Base-by-base conservation (phyloP, 2,329 filamentous ascomycete genomes). In the Geosmithia flava region DNA sequence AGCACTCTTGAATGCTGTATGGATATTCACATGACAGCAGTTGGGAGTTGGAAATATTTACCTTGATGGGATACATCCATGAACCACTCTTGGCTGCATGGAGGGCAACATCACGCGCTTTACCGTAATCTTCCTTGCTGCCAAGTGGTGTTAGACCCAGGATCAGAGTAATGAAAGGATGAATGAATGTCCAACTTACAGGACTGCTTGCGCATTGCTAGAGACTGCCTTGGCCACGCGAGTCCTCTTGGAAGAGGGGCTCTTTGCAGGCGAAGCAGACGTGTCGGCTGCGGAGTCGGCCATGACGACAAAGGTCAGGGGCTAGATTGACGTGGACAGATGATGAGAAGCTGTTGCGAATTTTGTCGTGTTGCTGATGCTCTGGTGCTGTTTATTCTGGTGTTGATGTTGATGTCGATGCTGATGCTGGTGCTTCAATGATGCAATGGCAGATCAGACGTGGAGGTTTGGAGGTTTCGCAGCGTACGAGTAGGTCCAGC, bases 31-130 rank as follows among this genome's bases (percentile, higher is more conserved):
- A n/a, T n/a, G n/a, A n/a, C n/a, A n/a, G n/a, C n/a, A n/a, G n/a
- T 17, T 15, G 19, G 17, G 20, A 17, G 29, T 30, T 30, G 33
- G 33, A 30, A 16, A 16, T 45, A 29, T 8, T 13, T 60, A 76
- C 74, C 70, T 76, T 89, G 65, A 96, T 74, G 23, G 91, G 91
- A 65, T 95, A 96, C 53, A 94, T 65, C 61, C 93, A 95, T 20
- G 89, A 80, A 46, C 81, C 79, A 53, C 88, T 95, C 56, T 74
- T 79, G 47, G 81, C 78, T 30, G 87, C 86, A 58, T 87, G 80
- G 41, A 74, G 67, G 42, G 87, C 73, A 39, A 89, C 70, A 16
- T 65, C 65, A 54, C 71, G 79, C 48, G 85, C 76, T 53, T 81
- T 80, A 51, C 78, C 72, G 49, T 82, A 81, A 59, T 96, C 90